A percentile compares a stretch with the other conserved stretches of the same genome.
phyloP scores from a whole-genome alignment of 169 alveolate species.

The Plasmodium gallinaceum region DNA sequence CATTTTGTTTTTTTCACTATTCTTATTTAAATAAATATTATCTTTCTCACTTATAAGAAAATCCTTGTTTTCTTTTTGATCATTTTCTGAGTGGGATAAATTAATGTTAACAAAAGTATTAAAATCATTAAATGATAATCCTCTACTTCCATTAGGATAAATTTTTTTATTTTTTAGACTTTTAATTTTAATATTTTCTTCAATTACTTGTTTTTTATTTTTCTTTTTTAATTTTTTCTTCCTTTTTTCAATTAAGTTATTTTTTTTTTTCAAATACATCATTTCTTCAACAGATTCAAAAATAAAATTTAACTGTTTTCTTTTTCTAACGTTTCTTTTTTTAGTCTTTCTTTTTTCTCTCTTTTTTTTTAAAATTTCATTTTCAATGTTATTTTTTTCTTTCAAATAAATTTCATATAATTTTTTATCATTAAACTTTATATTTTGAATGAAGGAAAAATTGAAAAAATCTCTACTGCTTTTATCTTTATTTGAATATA shows the following conservation, averaged over 20 bases:
- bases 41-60: no score
- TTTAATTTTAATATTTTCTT: background rate
- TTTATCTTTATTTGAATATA: background rate
- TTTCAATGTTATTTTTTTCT: conserved; percentile 58
- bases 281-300: conserved; percentile 71
- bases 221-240: background rate
- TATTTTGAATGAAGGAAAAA: conserved; percentile 27
- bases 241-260: background rate
- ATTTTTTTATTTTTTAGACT: no score
- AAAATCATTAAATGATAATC: no score
- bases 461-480: conserved; percentile 7
- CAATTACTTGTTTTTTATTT: background rate
- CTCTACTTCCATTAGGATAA: no score
- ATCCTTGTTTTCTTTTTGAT: no score
- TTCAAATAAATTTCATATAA: conserved; percentile 71
- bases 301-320: conserved; percentile 30
- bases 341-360: conserved; percentile 21
- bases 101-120: no score
- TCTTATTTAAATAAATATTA: background rate
- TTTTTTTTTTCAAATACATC: conserved; percentile 46
- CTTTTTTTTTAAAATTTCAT: conserved; percentile 3
- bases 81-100: no score
- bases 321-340: conserved; percentile 17
- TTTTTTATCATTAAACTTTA: conserved; percentile 38
- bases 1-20: no score